A percentile compares a stretch with the other conserved stretches of the same genome.
Conservation (phyloP, 305 asterid genomes). For the Stenogyne calaminthoides region DNA sequence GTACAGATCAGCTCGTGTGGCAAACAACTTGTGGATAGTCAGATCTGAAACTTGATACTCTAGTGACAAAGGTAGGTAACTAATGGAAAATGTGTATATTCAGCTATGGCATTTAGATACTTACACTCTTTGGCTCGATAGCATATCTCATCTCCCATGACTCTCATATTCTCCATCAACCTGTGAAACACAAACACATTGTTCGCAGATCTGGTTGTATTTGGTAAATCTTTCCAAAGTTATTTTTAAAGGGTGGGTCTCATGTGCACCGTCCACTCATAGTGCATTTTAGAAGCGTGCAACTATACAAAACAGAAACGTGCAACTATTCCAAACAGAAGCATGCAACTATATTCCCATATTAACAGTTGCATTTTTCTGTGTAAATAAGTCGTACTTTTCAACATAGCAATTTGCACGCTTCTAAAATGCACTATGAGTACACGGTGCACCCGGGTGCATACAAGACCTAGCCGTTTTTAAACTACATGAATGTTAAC, state of each 20-base stretch:
- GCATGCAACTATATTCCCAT: too few species aligned
- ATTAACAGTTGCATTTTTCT: too few species aligned
- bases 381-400: too few species aligned
- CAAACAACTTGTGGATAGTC: conserved; percentile 83
- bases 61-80: conserved; percentile 23
- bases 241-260: too few species aligned
- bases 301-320: too few species aligned
- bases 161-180: conserved; percentile 92
- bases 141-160: conserved; percentile 91
- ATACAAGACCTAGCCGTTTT: too few species aligned
- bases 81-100: conserved; percentile 8
- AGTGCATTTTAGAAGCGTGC: too few species aligned
- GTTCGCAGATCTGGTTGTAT: neutral
- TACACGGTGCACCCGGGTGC: too few species aligned
- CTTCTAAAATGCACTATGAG: too few species aligned
- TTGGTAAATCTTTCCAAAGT: neutral
- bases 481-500: conserved; percentile 11
- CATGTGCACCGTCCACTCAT: too few species aligned
- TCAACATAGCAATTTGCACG: too few species aligned
- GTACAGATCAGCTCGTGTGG: conserved; percentile 87
- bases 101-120: conserved; percentile 28
- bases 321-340: too few species aligned
- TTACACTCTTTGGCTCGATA: conserved; percentile 86
- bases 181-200: conserved; percentile 39
- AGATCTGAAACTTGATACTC: conserved; percentile 56